Conservation (phyloP, 2,329 filamentous ascomycete genomes). For the Calonectria hongkongensis region DNA sequence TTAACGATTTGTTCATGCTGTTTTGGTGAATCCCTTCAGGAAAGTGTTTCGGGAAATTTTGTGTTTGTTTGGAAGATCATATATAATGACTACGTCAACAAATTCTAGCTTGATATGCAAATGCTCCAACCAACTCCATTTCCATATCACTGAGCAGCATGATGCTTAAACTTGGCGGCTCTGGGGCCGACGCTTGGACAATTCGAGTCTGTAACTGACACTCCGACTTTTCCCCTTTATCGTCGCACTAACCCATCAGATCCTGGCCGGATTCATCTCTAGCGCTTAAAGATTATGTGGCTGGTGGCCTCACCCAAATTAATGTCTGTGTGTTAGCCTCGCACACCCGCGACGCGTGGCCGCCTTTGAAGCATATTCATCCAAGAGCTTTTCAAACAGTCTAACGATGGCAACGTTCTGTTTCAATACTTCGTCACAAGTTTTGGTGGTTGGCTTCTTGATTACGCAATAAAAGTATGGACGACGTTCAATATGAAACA, state of each 20-base stretch:
- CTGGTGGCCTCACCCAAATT: conserved; percentile 58
- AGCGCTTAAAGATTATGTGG: conserved; percentile 61
- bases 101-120: too few species aligned
- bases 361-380: conserved; percentile 10
- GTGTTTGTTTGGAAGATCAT: too few species aligned
- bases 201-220: conserved; percentile 50
- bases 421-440: background rate
- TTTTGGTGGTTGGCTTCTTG: too few species aligned
- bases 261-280: conserved; percentile 59
- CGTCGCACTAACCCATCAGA: conserved; percentile 64
- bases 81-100: too few species aligned
- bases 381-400: background rate
- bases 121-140: too few species aligned
- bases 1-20: too few species aligned
- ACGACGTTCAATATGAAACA: too few species aligned
- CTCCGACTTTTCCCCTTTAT: conserved; percentile 60
- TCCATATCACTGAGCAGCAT: too few species aligned
- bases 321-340: conserved; percentile 58
- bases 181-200: background rate
- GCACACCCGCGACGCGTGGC: conserved; percentile 62
- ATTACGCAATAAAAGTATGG: too few species aligned
- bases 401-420: background rate
- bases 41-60: too few species aligned
- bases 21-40: too few species aligned
- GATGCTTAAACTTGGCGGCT: too few species aligned